These are phyloP conservation scores for Geotrichum australiense DNA, from an alignment of 1,139 yeast genomes.

Conservation along the genomic window DNA sequence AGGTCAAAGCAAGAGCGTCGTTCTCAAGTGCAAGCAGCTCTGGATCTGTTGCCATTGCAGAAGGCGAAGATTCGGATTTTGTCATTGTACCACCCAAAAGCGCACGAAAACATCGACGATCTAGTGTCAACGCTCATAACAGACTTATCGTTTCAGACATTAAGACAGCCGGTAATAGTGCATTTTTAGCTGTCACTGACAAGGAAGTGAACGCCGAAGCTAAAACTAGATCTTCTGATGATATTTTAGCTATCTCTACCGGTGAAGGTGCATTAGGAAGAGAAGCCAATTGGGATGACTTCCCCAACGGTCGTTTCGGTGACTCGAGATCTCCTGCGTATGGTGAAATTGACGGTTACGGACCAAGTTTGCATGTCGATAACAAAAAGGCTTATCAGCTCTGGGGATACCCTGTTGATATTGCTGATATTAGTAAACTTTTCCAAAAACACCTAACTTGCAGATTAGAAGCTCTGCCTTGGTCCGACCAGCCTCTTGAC, in stretches of 20 bases:
- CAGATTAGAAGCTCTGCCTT: slow-evolving; percentile 73
- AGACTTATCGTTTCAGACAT: slow-evolving; percentile 38
- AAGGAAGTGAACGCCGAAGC: slow-evolving; percentile 17
- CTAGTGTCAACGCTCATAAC: slow-evolving; percentile 44
- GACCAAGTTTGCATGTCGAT: slow-evolving; percentile 77
- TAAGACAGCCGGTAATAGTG: slow-evolving; percentile 14
- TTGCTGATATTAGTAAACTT: slow-evolving; percentile 56
- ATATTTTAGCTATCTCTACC: slow-evolving; percentile 65
- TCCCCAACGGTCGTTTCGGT: slow-evolving; percentile 96
- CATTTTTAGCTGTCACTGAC: slow-evolving; percentile 20
- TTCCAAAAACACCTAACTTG: slow-evolving; percentile 72
- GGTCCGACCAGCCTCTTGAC: slow-evolving; percentile 80
- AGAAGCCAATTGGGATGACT: slow-evolving; percentile 98
- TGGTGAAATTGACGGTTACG: slow-evolving; percentile 97
- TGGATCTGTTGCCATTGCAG: slow-evolving; percentile 33
- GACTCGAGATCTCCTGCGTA: slow-evolving; percentile 94
- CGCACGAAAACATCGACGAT: slow-evolving; percentile 39
- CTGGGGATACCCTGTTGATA: slow-evolving; percentile 79
- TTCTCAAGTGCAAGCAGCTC: slow-evolving; percentile 10
- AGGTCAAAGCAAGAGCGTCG: slow-evolving; percentile 12
- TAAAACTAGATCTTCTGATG: slow-evolving; percentile 40
- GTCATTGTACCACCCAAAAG: slow-evolving; percentile 11
- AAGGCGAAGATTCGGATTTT: slow-evolving; percentile 8
- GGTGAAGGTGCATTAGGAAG: slow-evolving; percentile 84
- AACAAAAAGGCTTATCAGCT: slow-evolving; percentile 60